Base-by-base conservation (phyloP, 352 stramenopile species). In the Phytophthora colocasiae region DNA sequence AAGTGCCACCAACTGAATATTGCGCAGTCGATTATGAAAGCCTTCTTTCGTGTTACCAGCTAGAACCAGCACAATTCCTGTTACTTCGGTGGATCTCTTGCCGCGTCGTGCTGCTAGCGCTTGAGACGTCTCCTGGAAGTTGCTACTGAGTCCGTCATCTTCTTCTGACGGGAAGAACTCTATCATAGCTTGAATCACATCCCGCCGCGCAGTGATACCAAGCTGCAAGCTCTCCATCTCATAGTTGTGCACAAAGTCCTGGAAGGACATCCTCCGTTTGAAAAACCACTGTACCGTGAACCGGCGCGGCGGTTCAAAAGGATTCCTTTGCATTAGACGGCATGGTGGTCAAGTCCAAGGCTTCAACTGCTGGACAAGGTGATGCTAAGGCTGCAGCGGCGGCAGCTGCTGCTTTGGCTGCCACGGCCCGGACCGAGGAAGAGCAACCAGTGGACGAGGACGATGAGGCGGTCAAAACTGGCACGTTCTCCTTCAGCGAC, bases 141-240 rank as follows among this genome's bases (percentile, higher is more conserved):
- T 78, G 54, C 66, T 62, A 6, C 66, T 69, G 32, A 71, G 63
- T 2, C 58, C 58, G 50, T 69, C 63, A 26, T 63, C 73, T 38
- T 79, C 72, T 5, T 52, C 54, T 11, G 66, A 63, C 3, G 76
- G 66, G 66, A 88, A 87, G 56, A 87, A 82, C 8, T 77, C 50
- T 27, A 57, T 50, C 61, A 91, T 70, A 46, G 83, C 70, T 27
- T 70, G 66, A 6, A 79, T 71, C 52, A 91, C 73, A 43, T 91
- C 83, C 41, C 75, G 78, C 17, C 83, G 69, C 11, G 83, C 80
- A 27, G 77, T 91, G 60, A 90, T 81, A 41, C 83, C 83, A 27
- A 90, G 66, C 60, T 83, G 70, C 34, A 91, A 61, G 27, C 83
- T 91, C 73, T 91, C 83, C 83, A 91, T 91, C 75, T 91, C 83